Evolutionary conservation across 257 asterid species (phyloP).

Genomic region (Echium plantagineum): DNA sequence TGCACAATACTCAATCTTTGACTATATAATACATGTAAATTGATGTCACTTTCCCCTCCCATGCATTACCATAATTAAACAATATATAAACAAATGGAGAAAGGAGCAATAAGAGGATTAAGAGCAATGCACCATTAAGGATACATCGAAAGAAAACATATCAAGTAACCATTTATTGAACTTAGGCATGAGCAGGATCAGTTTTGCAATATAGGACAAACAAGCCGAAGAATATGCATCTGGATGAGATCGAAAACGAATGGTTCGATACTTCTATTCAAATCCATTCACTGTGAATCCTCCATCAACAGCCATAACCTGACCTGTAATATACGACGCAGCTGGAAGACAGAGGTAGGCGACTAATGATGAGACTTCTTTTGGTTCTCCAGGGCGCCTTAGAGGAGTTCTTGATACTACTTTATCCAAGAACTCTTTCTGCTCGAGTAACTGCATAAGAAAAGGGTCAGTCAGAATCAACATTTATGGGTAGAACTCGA

Average conservation of each 20-base stretch:
- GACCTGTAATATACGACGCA: constrained; percentile 78
- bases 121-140: background rate
- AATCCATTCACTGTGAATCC: constrained; percentile 74
- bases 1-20: no score
- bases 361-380: constrained; percentile 71
- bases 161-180: background rate
- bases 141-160: background rate
- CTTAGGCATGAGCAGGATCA: background rate
- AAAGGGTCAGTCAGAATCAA: background rate
- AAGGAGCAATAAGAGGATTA: background rate
- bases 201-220: background rate
- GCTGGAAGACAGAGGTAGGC: constrained; percentile 86
- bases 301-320: constrained; percentile 72
- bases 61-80: background rate
- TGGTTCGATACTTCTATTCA: background rate
- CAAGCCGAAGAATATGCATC: background rate
- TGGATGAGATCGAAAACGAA: no score
- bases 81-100: background rate
- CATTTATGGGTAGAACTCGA: background rate
- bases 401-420: constrained; percentile 63
- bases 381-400: constrained; percentile 65
- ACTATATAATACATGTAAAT: no score
- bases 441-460: constrained; percentile 51
- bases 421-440: constrained; percentile 43
- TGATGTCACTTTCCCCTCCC: no score